Conservation (phyloP, 208 protist genomes). For the Wallacemonas collosoma region DNA sequence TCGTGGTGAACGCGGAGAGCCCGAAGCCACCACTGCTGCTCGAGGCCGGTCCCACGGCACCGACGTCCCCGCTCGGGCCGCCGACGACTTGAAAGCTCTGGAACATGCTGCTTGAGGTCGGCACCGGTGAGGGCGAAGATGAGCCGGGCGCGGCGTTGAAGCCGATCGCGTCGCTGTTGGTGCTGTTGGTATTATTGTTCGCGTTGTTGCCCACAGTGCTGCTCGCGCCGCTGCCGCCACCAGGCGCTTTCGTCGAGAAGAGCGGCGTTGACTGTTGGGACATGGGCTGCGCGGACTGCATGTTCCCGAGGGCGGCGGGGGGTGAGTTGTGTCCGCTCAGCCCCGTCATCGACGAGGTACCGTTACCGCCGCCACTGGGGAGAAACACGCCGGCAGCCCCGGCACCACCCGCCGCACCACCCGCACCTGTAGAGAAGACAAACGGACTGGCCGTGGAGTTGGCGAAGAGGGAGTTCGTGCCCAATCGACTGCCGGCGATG, state of each 20-base stretch:
- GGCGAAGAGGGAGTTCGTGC: constrained; percentile 6
- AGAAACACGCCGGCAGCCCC: constrained; percentile 12
- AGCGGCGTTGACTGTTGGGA: constrained; percentile 2
- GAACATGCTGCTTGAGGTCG: constrained; percentile 18
- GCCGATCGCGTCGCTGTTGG: no score
- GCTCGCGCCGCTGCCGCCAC: constrained; percentile 21
- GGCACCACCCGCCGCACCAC: constrained; percentile 6
- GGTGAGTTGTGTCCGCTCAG: constrained; percentile 11
- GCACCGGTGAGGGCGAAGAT: constrained; percentile 9
- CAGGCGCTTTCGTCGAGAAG: not conserved
- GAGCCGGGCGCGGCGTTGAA: constrained; percentile 14
- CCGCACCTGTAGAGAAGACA: constrained; percentile 20
- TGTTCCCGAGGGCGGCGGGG: not conserved
- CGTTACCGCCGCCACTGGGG: not conserved
- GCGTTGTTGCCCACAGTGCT: constrained; percentile 9
- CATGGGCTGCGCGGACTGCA: constrained; percentile 3
- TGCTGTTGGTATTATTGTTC: constrained; percentile 6
- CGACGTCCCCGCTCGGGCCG: not conserved
- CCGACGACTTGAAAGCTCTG: constrained; percentile 15
- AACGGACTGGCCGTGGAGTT: constrained; percentile 11
- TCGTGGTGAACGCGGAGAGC: constrained; percentile 38
- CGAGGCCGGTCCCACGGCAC: not conserved
- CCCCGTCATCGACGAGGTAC: not conserved
- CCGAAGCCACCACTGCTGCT: constrained; percentile 5
- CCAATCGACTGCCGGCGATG: not conserved